Base-by-base conservation (phyloP, 306 rosid genomes). In the Lathyrus tuberosus region DNA sequence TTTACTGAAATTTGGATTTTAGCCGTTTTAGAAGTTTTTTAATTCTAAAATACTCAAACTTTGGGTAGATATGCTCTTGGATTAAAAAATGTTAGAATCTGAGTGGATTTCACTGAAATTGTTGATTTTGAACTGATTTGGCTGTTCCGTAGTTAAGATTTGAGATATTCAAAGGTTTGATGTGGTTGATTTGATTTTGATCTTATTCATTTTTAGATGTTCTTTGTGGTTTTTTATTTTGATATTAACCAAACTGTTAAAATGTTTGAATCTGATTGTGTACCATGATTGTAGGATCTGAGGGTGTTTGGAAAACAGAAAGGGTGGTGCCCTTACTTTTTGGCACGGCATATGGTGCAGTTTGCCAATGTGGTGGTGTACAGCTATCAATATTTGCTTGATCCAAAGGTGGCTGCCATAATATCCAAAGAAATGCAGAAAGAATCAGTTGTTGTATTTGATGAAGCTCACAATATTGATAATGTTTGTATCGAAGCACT, bases 401-500 rank as follows among this genome's bases (percentile, higher is more conserved):
- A 93, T 81, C 98, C 97, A 0, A 88, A 90, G 80, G 98, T 93
- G 71, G 97, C 98, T 42, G 79, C 91, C 56, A 86, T 88, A 72
- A 90, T 90, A 74, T 93, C 97, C 26, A 93, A 93, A 86, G 98
- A 93, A 82, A 86, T 93, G 96, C 96, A 88, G 84, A 88, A 81
- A 75, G 98, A 93, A 74, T 90, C 91, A 8, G 98, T 93, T 30
- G 96, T 93, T 74, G 97, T 93, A 66, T 93, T 93, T 68, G 98
- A 93, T 62, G 98, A 90, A 88, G 98, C 97, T 3, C 97, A 93
- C 66, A 93, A 90, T 78, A 90, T 93, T 0, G 97, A 93, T 75
- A 93, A 93, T 80, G 97, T 93, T 57, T 90, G 98, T 75, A 93
- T 93, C 17, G 97, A 93, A 84, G 98, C 98, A 0, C 96, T 93